Evolutionary conservation across 306 rosid genomes (phyloP).

Genomic region (Begonia fuchsioides): DNA sequence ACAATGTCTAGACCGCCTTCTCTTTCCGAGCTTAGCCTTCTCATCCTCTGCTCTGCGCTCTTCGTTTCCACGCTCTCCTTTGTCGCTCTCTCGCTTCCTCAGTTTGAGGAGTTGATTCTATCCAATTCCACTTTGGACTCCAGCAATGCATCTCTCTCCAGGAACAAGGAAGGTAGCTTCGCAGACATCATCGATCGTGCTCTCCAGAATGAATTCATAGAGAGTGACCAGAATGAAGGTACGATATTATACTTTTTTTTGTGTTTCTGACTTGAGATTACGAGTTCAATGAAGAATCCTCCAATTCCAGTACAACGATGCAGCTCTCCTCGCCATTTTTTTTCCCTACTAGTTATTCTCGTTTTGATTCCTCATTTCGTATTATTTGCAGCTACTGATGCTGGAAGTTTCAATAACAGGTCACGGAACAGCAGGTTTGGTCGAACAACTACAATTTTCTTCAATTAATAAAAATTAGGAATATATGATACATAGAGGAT

Average conservation of each 20-base stretch:
- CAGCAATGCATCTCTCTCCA: constrained; percentile 41
- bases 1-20: background rate
- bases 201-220: constrained; percentile 81
- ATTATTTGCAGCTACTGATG: constrained; percentile 45
- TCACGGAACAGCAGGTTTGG: constrained; percentile 88
- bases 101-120: constrained; percentile 38
- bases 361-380: constrained; percentile 2
- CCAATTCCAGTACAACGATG: too few species aligned
- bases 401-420: constrained; percentile 96
- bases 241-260: constrained; percentile 6
- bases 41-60: constrained; percentile 21
- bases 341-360: background rate
- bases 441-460: too few species aligned
- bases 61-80: constrained; percentile 24
- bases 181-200: constrained; percentile 95
- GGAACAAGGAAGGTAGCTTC: constrained; percentile 63
- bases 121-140: constrained; percentile 38
- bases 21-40: constrained; percentile 5
- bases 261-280: too few species aligned
- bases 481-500: too few species aligned
- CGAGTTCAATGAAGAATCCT: too few species aligned
- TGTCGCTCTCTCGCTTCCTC: constrained; percentile 1
- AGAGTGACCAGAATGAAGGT: constrained; percentile 89
- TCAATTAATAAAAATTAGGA: too few species aligned
- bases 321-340: too few species aligned